phyloP scores from a whole-genome alignment of 139 green algal genomes.

The Dunaliella primolecta region DNA sequence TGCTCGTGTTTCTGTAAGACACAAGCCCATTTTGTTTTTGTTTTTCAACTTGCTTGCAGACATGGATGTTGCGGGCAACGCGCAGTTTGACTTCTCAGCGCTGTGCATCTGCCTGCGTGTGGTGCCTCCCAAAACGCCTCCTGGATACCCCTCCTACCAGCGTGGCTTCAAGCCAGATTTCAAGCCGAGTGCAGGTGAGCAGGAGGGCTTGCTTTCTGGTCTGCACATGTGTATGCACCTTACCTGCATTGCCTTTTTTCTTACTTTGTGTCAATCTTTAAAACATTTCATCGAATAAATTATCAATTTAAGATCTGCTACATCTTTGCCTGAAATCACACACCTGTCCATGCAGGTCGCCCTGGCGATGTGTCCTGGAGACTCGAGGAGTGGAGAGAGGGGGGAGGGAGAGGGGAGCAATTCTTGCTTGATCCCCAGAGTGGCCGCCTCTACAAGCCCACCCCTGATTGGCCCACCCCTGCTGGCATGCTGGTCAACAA shows the following conservation, averaged over 20 bases:
- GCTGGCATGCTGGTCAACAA: slow-evolving; percentile 12
- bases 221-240: no score
- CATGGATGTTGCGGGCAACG: slow-evolving; percentile 39
- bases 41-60: not conserved
- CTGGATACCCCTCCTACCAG: not conserved
- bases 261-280: no score
- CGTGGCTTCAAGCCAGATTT: not conserved
- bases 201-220: no score
- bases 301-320: no score
- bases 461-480: slow-evolving; percentile 22
- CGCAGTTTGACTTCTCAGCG: slow-evolving; percentile 28
- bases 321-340: no score
- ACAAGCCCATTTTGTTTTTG: no score
- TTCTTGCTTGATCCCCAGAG: slow-evolving; percentile 21
- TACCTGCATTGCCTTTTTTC: no score
- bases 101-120: slow-evolving; percentile 32
- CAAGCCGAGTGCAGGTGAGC: not conserved
- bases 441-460: slow-evolving; percentile 13
- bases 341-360: no score
- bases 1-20: not conserved
- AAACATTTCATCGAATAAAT: not conserved
- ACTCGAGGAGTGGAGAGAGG: no score
- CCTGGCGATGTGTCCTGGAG: no score
- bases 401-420: not conserved
- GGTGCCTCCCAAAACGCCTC: slow-evolving; percentile 7